Percentiles rank a stretch among this genome's conserved stretches.
Conservation (phyloP, 164 flowering plant species). For the Tetrastigma voinierianum region DNA sequence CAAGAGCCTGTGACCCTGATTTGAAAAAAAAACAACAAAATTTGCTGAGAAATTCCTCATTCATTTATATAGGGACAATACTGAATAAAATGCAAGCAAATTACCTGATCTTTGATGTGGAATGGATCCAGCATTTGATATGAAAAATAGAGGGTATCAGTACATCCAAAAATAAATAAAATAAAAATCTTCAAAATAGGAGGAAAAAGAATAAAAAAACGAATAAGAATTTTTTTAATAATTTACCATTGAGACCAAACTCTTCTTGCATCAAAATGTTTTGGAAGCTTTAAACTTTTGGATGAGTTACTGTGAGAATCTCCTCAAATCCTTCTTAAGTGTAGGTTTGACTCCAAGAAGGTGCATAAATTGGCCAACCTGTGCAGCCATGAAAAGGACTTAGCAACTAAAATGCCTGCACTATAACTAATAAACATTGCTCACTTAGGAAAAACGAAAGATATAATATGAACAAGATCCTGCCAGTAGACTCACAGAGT, state of each 20-base stretch:
- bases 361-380: constrained; percentile 80
- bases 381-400: not conserved
- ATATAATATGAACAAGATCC: not conserved
- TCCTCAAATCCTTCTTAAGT: constrained; percentile 37
- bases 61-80: not conserved
- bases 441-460: not conserved
- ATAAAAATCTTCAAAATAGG: not conserved
- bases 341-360: constrained; percentile 81
- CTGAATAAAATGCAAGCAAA: not conserved
- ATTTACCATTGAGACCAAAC: constrained; percentile 83
- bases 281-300: constrained; percentile 59
- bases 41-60: constrained; percentile 7
- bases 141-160: constrained; percentile 26
- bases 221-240: constrained; percentile 77
- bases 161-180: constrained; percentile 4
- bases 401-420: not conserved
- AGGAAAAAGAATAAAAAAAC: constrained; percentile 20
- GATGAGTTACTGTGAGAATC: constrained; percentile 53
- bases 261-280: constrained; percentile 78
- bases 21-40: constrained; percentile 13
- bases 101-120: constrained; percentile 69
- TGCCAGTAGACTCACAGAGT: constrained; percentile 50
- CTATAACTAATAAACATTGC: not conserved
- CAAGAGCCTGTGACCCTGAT: constrained; percentile 98
- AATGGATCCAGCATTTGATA: constrained; percentile 17